phyloP scores from a whole-genome alignment of 2,329 filamentous ascomycete species.

The Nothomitra cinnamomea region DNA sequence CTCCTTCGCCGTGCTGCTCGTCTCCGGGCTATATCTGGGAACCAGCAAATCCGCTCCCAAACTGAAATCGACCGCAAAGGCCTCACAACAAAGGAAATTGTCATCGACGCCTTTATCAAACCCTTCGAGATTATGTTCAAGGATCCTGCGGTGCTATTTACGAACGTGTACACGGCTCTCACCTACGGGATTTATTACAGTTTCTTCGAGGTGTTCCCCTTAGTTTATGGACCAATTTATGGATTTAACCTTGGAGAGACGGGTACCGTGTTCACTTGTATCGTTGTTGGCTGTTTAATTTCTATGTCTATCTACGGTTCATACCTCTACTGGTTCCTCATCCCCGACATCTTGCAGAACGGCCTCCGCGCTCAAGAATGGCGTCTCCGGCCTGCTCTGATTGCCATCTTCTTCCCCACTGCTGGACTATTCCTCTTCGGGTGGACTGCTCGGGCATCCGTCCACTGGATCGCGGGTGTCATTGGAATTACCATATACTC shows the following conservation, averaged over 20 bases:
- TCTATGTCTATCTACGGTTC: slow-evolving; percentile 31
- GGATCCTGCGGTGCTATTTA: slow-evolving; percentile 45
- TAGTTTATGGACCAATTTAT: slow-evolving; percentile 44
- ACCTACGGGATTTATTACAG: slow-evolving; percentile 43
- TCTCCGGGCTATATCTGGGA: slow-evolving; percentile 44
- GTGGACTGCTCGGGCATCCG: slow-evolving; percentile 34
- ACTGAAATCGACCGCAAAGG: slow-evolving; percentile 46
- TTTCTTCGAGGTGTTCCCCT: slow-evolving; percentile 50
- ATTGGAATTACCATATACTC: slow-evolving; percentile 41
- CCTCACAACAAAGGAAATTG: slow-evolving; percentile 29
- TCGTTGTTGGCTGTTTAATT: slow-evolving; percentile 39
- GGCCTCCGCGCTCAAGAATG: slow-evolving; percentile 22
- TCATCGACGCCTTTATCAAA: slow-evolving; percentile 41
- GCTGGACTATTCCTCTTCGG: slow-evolving; percentile 39
- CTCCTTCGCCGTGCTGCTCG: slow-evolving; percentile 42
- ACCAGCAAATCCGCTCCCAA: slow-evolving; percentile 37
- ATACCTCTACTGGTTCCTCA: slow-evolving; percentile 36
- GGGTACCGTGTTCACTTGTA: slow-evolving; percentile 43
- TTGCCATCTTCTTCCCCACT: slow-evolving; percentile 34
- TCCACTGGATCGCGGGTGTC: slow-evolving; percentile 38
- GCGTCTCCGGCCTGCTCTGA: slow-evolving; percentile 31
- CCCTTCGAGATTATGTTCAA: slow-evolving; percentile 42
- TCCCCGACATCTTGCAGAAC: slow-evolving; percentile 30
- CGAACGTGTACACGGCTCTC: slow-evolving; percentile 43
- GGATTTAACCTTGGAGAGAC: slow-evolving; percentile 39